Base-by-base conservation (phyloP, 345 rosid species). In the Arabidopsis suecica region DNA sequence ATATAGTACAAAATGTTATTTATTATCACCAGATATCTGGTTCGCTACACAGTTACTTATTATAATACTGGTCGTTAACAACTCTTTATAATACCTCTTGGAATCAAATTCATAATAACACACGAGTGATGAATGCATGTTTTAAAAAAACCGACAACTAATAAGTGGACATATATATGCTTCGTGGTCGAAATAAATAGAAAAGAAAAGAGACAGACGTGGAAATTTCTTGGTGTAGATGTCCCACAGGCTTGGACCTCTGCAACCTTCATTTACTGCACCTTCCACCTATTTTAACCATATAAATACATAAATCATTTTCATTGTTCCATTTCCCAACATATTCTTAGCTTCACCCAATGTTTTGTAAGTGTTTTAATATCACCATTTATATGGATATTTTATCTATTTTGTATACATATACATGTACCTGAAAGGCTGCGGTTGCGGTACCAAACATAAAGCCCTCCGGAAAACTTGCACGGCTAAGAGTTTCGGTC, bases 241-340 rank as follows among this genome's bases (percentile, higher is more conserved):
- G 67, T 83, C 86, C 86, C 86, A 83, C 23, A 83, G 8, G 72
- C 83, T 83, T 49, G 83, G 83, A 48, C 86, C 83, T 80, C 81
- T 77, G 40, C 86, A 82, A 66, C 79, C 72, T 70, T 80, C 83
- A 58, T 55, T 37, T 47, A 72, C 86, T 23, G 82, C 86, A 59
- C 83, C 86, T 78, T 83, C 86, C 37, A 70, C 75, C 83, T 80
- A 62, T 38, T 38, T 50, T 51, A 44, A 61, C 22, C 60, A 64
- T 49, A 73, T 20, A 44, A 3, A 73, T 9, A 38, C 5, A 6
- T 10, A 69, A 16, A 16, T 16, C 18, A 28, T 7, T 20, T 56
- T 69, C 23, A 32, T 16, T 69, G 14, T 8, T 58, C 42, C 16
- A 47, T 18, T 12, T 33, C 7, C 18, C 4, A 65, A 65, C 30